Evolutionary conservation across 345 rosid genomes (phyloP).

Genomic region (Geranium brycei): DNA sequence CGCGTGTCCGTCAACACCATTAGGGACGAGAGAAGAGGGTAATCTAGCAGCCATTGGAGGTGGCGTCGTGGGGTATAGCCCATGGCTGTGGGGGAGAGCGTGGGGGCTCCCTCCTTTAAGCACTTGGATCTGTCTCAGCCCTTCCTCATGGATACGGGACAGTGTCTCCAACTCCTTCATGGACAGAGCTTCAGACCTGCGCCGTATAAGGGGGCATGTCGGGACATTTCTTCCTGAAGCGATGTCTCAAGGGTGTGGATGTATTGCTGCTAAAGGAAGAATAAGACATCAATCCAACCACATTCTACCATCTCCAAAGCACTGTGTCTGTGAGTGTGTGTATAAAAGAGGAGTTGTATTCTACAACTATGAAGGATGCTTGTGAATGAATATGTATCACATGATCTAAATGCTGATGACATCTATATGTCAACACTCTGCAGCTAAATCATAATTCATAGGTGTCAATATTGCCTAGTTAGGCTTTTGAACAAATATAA

Average conservation of each 20-base stretch:
- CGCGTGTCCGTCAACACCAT: slow-evolving; percentile 65
- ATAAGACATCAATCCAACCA: background rate
- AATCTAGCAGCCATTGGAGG: slow-evolving; percentile 62
- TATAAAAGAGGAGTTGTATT: too few relatives aligned
- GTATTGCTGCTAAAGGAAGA: slow-evolving; percentile 53
- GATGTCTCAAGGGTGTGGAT: slow-evolving; percentile 60
- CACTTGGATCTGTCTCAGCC: slow-evolving; percentile 78
- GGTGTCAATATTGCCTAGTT: too few relatives aligned
- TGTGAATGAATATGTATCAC: too few relatives aligned
- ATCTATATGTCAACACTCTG: too few relatives aligned
- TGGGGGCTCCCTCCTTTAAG: slow-evolving; percentile 59
- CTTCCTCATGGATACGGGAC: slow-evolving; percentile 86
- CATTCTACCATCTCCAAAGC: background rate
- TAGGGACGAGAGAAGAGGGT: slow-evolving; percentile 54
- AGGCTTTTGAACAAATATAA: background rate
- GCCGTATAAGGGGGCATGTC: slow-evolving; percentile 93
- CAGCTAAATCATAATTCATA: too few relatives aligned
- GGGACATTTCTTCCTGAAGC: slow-evolving; percentile 76
- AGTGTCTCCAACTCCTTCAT: slow-evolving; percentile 85
- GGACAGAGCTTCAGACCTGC: slow-evolving; percentile 83
- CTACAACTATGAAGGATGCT: too few relatives aligned
- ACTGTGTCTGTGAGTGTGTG: background rate
- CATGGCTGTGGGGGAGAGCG: slow-evolving; percentile 45
- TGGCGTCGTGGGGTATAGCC: slow-evolving; percentile 51
- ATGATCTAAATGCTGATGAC: too few relatives aligned